Percentiles rank a stretch among this genome's conserved stretches.
These are phyloP conservation scores for Yamadazyma phyllophila DNA, from an alignment of 805 yeast species.

Conservation along the genomic window DNA sequence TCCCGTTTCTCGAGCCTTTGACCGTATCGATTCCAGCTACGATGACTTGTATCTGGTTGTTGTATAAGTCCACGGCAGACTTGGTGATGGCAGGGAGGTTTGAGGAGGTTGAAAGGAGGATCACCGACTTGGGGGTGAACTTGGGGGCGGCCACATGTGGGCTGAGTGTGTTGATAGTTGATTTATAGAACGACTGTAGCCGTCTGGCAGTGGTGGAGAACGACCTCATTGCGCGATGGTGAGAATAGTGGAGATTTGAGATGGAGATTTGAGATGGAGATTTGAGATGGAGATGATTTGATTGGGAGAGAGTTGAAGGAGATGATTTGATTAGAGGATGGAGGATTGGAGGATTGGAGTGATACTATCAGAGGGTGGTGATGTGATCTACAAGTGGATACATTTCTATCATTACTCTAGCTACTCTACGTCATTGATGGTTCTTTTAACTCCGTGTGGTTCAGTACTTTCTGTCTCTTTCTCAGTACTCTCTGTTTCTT, in stretches of 20 bases:
- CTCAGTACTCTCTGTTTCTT: constrained; percentile 1
- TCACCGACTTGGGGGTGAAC: constrained; percentile 26
- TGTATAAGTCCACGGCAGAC: constrained; percentile 25
- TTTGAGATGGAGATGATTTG: no score
- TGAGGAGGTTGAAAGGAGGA: constrained; percentile 37
- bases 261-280: no score
- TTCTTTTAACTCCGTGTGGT: constrained; percentile 2
- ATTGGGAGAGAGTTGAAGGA: no score
- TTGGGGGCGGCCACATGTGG: background rate
- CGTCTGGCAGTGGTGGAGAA: background rate
- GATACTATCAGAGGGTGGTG: no score
- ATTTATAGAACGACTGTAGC: background rate
- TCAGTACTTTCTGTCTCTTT: constrained; percentile 2
- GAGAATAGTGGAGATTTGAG: no score
- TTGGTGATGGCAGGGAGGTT: constrained; percentile 30
- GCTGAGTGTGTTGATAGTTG: constrained; percentile 1
- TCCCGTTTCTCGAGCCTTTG: constrained; percentile 31
- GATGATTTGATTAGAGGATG: no score
- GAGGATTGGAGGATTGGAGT: no score
- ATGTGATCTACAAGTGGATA: no score
- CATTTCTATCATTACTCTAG: no score
- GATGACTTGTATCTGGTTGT: constrained; percentile 30
- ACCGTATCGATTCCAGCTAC: constrained; percentile 43
- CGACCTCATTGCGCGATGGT: no score
- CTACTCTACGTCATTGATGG: constrained; percentile 6